Evolutionary conservation across 2,329 filamentous ascomycete species (phyloP).

Genomic region (Penicillium sp.): DNA sequence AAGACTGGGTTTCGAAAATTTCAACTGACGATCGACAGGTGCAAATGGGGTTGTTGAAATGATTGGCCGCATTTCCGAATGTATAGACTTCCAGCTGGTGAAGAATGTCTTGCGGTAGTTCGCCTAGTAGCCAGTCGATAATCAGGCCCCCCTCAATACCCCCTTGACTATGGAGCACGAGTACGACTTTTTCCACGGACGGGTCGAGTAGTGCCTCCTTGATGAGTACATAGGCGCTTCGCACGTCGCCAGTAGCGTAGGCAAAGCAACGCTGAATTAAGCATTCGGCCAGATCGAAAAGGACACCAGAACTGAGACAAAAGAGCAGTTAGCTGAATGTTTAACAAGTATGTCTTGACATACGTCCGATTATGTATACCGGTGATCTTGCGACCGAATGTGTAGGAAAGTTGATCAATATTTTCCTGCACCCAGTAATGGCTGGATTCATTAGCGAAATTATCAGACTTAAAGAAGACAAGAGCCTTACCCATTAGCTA

Average conservation of each 20-base stretch:
- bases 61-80: conserved; percentile 78
- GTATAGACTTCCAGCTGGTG: conserved; percentile 75
- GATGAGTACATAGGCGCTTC: conserved; percentile 64
- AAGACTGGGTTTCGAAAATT: background rate
- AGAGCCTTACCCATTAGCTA: conserved; percentile 51
- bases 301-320: conserved; percentile 60
- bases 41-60: conserved; percentile 76
- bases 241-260: conserved; percentile 72
- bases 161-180: conserved; percentile 79
- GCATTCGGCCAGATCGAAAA: conserved; percentile 80
- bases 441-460: conserved; percentile 20
- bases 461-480: conserved; percentile 48
- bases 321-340: background rate
- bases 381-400: conserved; percentile 72
- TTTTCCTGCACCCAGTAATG: conserved; percentile 73
- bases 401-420: conserved; percentile 72
- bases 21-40: conserved; percentile 36
- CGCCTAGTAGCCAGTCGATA: conserved; percentile 77
- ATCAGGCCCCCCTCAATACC: conserved; percentile 75
- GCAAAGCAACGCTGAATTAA: conserved; percentile 75
- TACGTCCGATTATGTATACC: conserved; percentile 78
- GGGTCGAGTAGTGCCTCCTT: conserved; percentile 69
- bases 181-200: conserved; percentile 69
- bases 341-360: conserved; percentile 7
- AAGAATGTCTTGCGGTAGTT: conserved; percentile 69